Base-by-base conservation (phyloP, 2,329 filamentous ascomycete species). In the Diplocarpon rosae region DNA sequence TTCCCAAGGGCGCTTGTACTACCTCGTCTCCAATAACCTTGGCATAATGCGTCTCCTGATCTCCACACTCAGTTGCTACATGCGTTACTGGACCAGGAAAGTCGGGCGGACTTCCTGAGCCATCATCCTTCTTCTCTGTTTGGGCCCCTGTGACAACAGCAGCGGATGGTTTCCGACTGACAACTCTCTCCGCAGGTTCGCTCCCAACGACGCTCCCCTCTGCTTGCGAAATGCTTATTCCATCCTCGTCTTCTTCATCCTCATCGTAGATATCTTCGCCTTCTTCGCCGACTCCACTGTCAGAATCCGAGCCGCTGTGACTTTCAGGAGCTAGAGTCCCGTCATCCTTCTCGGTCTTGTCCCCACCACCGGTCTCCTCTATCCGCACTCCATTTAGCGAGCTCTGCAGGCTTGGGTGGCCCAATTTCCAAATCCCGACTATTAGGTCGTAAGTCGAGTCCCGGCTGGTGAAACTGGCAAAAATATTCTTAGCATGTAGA, bases 351-450 rank as follows among this genome's bases (percentile, higher is more conserved):
- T 93, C 89, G 0, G 87, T 95, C 67, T 92, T 94, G 63, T 95
- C 89, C 16, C 87, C 88, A 3, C 75, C 79, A 5, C 86, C 83
- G 0, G 78, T 82, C 50, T 86, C 80, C 52, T 89, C 85, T 2
- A 95, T 71, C 11, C 78, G 76, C 10, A 93, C 86, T 2, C 92
- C 90, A 51, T 95, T 95, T 2, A 95, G 69, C 3, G 87, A 93
- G 61, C 88, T 95, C 63, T 87, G 86, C 27, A 98, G 67, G 44
- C 87, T 86, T 1, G 92, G 90, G 62, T 98, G 92, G 13, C 86
- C 92, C 27, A 95, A 83, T 63, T 95, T 95, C 92, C 92, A 98
- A 47, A 98, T 96, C 48, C 93, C 93, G 53, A 98, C 84, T 60
- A 98, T 89, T 37, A 98, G 69, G 61, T 98, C 93, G 60, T 96